phyloP scores from a whole-genome alignment of 1,284 basidiomycete species.

The Trichosporon inkin region DNA sequence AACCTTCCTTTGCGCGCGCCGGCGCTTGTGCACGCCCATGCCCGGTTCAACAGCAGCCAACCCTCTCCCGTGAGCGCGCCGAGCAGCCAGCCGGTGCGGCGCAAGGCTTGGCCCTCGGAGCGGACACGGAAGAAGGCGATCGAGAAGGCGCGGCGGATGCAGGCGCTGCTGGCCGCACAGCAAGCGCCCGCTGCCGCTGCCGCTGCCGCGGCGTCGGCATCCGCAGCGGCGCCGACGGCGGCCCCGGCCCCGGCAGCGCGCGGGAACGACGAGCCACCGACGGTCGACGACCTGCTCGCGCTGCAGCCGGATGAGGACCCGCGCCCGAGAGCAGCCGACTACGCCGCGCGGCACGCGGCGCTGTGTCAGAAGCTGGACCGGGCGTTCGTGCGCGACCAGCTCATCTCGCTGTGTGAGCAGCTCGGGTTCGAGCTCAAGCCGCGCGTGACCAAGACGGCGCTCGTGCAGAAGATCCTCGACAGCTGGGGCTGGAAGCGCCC shows the following conservation, averaged over 20 bases:
- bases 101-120: too few relatives aligned
- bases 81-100: too few relatives aligned
- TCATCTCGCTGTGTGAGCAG: constrained; percentile 14
- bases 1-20: not conserved
- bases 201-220: not conserved
- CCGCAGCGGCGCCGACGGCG: not conserved
- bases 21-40: not conserved
- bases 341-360: constrained; percentile 1
- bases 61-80: too few relatives aligned
- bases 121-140: not conserved
- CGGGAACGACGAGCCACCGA: not conserved
- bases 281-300: not conserved
- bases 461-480: constrained; percentile 16
- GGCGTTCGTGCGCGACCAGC: constrained; percentile 24
- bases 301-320: not conserved
- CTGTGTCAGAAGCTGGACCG: constrained; percentile 14
- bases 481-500: constrained; percentile 23
- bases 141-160: not conserved
- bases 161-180: not conserved
- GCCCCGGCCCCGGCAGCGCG: not conserved
- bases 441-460: not conserved
- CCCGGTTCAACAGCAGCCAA: too few relatives aligned
- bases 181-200: not conserved
- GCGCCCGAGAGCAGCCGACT: not conserved
- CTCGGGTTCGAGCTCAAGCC: not conserved